Evolutionary conservation across 2,329 filamentous ascomycete species (phyloP), one percentile per base, ranked within the genome.

Genomic region (Colletotrichum cereale): DNA sequence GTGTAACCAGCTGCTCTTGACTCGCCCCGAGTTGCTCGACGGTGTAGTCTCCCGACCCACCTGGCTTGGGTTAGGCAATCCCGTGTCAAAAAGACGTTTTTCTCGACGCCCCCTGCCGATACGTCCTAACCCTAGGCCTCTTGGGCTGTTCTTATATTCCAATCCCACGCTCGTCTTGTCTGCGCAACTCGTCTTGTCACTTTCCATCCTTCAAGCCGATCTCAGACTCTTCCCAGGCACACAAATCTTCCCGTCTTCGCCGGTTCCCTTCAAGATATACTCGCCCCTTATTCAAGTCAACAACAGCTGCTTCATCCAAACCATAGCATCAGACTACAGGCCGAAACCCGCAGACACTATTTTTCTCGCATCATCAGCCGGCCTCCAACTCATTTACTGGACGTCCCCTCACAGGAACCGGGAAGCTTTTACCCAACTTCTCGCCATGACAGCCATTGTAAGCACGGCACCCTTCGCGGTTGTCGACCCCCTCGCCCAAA

Each of bases 1-100:
- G 44, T 38, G 57, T 42, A 53, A 60, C 64, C 60, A 68, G 65
- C 60, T 69, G 69, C 69, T 73, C 75, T 74, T 71, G 73, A 60
- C 67, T 71, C 63, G 69, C 53, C 71, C 66, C 53, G 55, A 65
- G 53, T 71, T 61, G 62, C 68, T 63, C 58, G 71, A 71, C 44
- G 71, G 67, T 67, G 55, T 66, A 48, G 56, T 68, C 31, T 44
- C 50, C 57, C 38, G 71, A 73, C 73, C 73, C 73, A 74, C 73
- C 55, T 57, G 67, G 62, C 56, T 69, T 70, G 61, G 71, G 71
- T 74, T 73, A 74, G 73, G 73, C 71, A 71, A 74, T 74, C 38
- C 67, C 38, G 56, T 58, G 62, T 65, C 66, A 56, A 66, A 73
- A 74, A 74, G 73, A 71, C 73, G 73, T 71, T 66, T 74, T 74